Conservation (phyloP, 148 eudicot species). For the Rhododendron griersonianum region DNA sequence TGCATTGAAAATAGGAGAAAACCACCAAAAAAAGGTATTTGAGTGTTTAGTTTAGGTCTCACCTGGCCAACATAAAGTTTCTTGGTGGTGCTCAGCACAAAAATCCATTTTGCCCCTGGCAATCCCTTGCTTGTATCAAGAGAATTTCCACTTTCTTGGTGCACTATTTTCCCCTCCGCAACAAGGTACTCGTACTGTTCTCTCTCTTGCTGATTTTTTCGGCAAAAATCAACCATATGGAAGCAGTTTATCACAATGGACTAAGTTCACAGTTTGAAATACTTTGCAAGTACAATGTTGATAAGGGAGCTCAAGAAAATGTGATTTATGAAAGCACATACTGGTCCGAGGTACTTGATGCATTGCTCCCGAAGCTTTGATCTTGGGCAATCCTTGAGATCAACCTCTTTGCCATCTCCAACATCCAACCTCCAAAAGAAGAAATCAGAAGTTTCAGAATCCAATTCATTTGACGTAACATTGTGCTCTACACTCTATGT, state of each 20-base stretch:
- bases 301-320: neutral
- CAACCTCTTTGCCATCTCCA: constrained; percentile 84
- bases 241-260: neutral
- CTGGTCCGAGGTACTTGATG: constrained; percentile 96
- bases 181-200: constrained; percentile 59
- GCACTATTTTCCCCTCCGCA: constrained; percentile 58
- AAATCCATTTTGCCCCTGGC: constrained; percentile 65
- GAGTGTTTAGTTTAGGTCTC: constrained; percentile 1
- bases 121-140: constrained; percentile 51
- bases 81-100: constrained; percentile 87
- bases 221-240: neutral
- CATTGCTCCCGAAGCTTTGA: constrained; percentile 73
- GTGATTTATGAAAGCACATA: constrained; percentile 30
- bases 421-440: constrained; percentile 70
- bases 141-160: constrained; percentile 38
- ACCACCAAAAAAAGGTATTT: neutral
- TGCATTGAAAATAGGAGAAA: neutral
- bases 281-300: neutral
- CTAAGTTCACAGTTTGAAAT: neutral
- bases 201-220: constrained; percentile 68
- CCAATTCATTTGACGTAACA: neutral
- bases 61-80: constrained; percentile 82
- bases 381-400: constrained; percentile 66
- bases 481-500: neutral
- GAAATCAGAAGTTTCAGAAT: neutral